phyloP scores from a whole-genome alignment of 2,329 filamentous ascomycete genomes.

The Venturia nashicola region DNA sequence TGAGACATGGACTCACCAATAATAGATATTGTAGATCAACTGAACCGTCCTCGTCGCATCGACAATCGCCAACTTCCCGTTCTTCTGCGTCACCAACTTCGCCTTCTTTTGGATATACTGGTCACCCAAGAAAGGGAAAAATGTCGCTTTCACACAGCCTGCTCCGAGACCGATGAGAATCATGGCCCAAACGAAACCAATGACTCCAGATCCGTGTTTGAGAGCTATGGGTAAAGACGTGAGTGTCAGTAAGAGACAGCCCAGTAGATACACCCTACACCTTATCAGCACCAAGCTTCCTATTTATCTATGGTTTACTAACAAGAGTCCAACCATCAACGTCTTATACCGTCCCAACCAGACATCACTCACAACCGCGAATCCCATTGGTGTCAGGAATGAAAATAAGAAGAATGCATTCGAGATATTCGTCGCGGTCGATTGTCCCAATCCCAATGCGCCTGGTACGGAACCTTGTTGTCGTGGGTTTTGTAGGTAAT shows the following conservation, averaged over 20 bases:
- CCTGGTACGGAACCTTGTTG: slow-evolving; percentile 22
- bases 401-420: slow-evolving; percentile 44
- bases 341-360: slow-evolving; percentile 27
- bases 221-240: slow-evolving; percentile 17
- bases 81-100: slow-evolving; percentile 13
- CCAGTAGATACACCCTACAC: slow-evolving; percentile 8
- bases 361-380: slow-evolving; percentile 27
- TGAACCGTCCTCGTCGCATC: slow-evolving; percentile 23
- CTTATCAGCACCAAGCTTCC: slow-evolving; percentile 11
- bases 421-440: slow-evolving; percentile 38
- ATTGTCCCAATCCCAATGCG: slow-evolving; percentile 21
- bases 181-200: slow-evolving; percentile 19
- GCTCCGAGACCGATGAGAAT: slow-evolving; percentile 26
- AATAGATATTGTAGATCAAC: slow-evolving; percentile 28
- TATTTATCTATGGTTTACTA: neutral
- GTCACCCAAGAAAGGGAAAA: slow-evolving; percentile 25
- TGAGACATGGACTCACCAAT: slow-evolving; percentile 18
- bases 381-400: slow-evolving; percentile 25
- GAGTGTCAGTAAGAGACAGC: slow-evolving; percentile 16
- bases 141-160: slow-evolving; percentile 24
- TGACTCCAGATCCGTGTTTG: slow-evolving; percentile 13
- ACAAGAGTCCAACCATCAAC: slow-evolving; percentile 20
- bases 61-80: slow-evolving; percentile 23
- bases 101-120: slow-evolving; percentile 20
- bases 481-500: slow-evolving; percentile 30